These are phyloP conservation scores for Ruellia speciosa DNA, from an alignment of 305 asterid genomes.

Conservation along the genomic window DNA sequence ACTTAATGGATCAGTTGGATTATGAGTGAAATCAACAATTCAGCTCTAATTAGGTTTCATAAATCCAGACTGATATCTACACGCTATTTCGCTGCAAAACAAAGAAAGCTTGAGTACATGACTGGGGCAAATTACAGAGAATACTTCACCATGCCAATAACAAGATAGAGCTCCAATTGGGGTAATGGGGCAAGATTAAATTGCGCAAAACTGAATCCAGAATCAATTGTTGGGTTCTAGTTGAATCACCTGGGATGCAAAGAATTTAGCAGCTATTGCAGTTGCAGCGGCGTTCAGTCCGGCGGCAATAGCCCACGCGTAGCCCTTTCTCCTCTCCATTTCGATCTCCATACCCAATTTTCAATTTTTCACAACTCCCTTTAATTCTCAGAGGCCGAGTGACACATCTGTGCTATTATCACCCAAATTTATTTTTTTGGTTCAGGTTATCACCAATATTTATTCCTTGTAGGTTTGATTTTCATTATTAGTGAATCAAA, in stretches of 20 bases:
- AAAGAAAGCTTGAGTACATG: not conserved
- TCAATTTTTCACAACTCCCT: not conserved
- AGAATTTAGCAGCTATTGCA: slow-evolving; percentile 76
- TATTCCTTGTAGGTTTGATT: too few species aligned
- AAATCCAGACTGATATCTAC: not conserved
- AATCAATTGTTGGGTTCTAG: not conserved
- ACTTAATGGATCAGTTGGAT: too few species aligned
- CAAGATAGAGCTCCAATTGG: too few species aligned
- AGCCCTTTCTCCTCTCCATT: slow-evolving; percentile 40
- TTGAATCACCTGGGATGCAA: slow-evolving; percentile 46
- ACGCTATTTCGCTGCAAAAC: slow-evolving; percentile 7
- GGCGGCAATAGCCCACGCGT: slow-evolving; percentile 71
- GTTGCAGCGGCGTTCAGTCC: slow-evolving; percentile 88
- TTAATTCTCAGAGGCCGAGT: too few species aligned
- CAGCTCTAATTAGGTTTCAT: not conserved
- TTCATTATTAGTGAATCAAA: too few species aligned
- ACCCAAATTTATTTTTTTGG: too few species aligned
- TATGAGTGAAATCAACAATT: too few species aligned
- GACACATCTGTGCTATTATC: too few species aligned
- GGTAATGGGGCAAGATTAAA: not conserved
- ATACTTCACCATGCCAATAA: too few species aligned
- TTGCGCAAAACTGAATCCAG: not conserved
- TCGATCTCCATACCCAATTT: slow-evolving; percentile 29
- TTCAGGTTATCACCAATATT: too few species aligned
- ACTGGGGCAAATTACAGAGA: not conserved